Conservation (phyloP, 257 asterid species). For the Nicotiana knightiana region DNA sequence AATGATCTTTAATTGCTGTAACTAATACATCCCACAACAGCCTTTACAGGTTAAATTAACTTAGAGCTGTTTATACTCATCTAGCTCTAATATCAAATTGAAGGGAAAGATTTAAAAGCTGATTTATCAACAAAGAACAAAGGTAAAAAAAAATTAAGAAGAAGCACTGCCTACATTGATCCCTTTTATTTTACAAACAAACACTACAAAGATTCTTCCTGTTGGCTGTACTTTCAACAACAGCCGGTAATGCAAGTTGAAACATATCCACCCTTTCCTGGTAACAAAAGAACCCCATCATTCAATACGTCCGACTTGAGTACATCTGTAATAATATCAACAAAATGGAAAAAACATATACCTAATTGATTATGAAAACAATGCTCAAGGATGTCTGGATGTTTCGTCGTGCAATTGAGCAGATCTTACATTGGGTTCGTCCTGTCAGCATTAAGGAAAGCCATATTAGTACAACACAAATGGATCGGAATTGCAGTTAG, state of each 20-base stretch:
- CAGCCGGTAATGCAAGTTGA: background rate
- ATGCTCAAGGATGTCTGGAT: constrained; percentile 62
- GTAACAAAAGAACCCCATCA: background rate
- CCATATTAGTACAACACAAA: background rate
- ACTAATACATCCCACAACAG: constrained; percentile 6
- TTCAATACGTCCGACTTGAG: background rate
- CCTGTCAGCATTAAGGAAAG: constrained; percentile 38
- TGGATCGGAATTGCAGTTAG: background rate
- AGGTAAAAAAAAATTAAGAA: background rate
- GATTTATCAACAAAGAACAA: background rate
- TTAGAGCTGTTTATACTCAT: background rate
- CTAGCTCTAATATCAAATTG: background rate
- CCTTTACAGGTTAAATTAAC: background rate
- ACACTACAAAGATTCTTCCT: background rate
- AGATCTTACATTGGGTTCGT: constrained; percentile 73
- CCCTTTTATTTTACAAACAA: constrained; percentile 11
- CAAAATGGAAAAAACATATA: background rate
- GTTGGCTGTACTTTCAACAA: background rate
- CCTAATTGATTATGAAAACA: constrained; percentile 16
- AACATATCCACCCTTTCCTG: background rate
- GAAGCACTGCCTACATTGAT: constrained; percentile 1
- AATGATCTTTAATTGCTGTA: background rate
- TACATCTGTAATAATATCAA: background rate
- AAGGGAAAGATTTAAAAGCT: background rate
- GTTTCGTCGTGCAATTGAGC: constrained; percentile 79